Base-by-base conservation (phyloP, 2,329 filamentous ascomycete species). In the Paramyrothecium sp. region DNA sequence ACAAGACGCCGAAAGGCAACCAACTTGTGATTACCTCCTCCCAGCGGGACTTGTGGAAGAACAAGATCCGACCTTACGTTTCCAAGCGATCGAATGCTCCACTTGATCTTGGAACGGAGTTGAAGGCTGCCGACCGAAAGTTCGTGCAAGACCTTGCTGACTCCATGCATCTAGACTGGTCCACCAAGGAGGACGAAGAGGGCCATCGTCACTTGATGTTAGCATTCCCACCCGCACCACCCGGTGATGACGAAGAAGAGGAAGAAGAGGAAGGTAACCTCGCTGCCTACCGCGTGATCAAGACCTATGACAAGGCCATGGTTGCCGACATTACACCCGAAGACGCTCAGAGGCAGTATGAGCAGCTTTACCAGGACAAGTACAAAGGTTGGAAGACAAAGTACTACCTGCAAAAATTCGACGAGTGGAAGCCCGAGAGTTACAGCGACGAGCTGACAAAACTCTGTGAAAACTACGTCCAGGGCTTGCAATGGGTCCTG, bases 401-500 rank as follows among this genome's bases (percentile, higher is more conserved):
- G 60, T 97, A 99, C 75, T 99, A 99, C 75, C 80, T 85, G 61
- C 85, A 87, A 56, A 99, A 98, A 72, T 97, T 97, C 64, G 77
- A 88, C 30, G 89, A 89, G 54, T 99, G 94, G 92, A 86, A 88
- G 17, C 80, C 90, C 12, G 89, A 92, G 51, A 89, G 91, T 65
- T 89, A 94, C 63, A 86, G 78, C 19, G 66, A 86, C 46, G 92
- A 96, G 72, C 81, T 98, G 69, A 88, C 81, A 55, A 88, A 89
- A 62, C 80, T 99, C 59, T 89, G 91, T 23, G 92, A 98, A 74
- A 99, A 98, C 75, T 99, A 99, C 67, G 92, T 99, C 7, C 91
- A 99, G 75, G 95, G 95, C 60, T 78, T 99, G 59, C 95, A 99
- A 72, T 99, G 95, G 96, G 95, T 99, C 48, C 80, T 99, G 53